A percentile compares a stretch with the other conserved stretches of the same genome.
These are phyloP conservation scores for Paraphaeosphaeria sporulosa DNA, from an alignment of 2,329 filamentous ascomycete species.

Conservation along the genomic window DNA sequence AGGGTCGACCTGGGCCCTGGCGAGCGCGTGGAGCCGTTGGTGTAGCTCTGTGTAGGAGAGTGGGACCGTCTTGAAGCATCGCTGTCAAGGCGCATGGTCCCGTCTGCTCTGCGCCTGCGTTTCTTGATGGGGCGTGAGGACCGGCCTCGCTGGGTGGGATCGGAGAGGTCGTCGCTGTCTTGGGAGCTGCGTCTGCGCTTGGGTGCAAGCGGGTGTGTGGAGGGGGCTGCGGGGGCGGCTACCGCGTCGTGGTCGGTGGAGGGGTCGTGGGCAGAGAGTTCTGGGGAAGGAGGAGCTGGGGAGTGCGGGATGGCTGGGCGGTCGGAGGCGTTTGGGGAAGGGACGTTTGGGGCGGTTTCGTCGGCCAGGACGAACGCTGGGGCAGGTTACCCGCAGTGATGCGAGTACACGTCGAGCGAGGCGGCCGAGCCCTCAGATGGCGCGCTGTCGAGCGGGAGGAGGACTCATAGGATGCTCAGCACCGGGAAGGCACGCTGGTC, in stretches of 20 bases:
- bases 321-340: constrained; percentile 73
- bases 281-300: constrained; percentile 56
- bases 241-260: constrained; percentile 24
- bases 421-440: constrained; percentile 28
- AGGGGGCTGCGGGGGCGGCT: constrained; percentile 20
- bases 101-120: constrained; percentile 52
- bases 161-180: constrained; percentile 34
- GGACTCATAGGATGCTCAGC: constrained; percentile 26
- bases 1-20: constrained; percentile 40
- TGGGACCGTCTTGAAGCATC: constrained; percentile 50
- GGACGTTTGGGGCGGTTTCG: constrained; percentile 64
- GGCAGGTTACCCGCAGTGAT: constrained; percentile 42
- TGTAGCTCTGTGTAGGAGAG: constrained; percentile 46
- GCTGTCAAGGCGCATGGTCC: constrained; percentile 54
- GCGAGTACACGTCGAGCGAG: constrained; percentile 35
- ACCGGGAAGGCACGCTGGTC: constrained; percentile 14
- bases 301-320: constrained; percentile 66
- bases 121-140: constrained; percentile 49
- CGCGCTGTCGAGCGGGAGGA: constrained; percentile 20
- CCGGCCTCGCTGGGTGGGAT: constrained; percentile 36
- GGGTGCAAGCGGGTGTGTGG: constrained; percentile 10
- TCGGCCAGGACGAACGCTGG: constrained; percentile 73
- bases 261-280: constrained; percentile 42
- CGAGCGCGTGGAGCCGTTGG: constrained; percentile 51
- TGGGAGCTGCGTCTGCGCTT: constrained; percentile 46